phyloP scores from a whole-genome alignment of 2,329 filamentous ascomycete species.

The Mycosphaerella sp. region DNA sequence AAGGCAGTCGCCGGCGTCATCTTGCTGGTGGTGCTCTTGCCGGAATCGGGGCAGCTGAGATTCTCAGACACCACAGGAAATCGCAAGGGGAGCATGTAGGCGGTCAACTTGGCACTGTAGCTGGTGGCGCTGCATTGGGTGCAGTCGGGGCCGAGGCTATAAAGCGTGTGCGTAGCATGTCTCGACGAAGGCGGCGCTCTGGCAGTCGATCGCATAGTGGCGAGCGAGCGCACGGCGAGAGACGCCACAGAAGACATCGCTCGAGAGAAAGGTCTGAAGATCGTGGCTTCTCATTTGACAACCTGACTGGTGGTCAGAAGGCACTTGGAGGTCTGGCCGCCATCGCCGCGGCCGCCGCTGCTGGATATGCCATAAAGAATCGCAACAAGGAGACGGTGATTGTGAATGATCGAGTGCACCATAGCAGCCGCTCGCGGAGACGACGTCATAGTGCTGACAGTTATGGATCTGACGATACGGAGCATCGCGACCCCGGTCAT shows the following conservation, averaged over 20 bases:
- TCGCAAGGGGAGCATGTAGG: slow-evolving; percentile 50
- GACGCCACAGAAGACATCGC: slow-evolving; percentile 29
- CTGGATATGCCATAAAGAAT: slow-evolving; percentile 47
- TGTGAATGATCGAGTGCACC: slow-evolving; percentile 36
- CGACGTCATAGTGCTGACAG: slow-evolving; percentile 38
- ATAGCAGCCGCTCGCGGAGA: slow-evolving; percentile 42
- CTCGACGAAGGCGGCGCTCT: slow-evolving; percentile 24
- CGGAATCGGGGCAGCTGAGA: slow-evolving; percentile 55
- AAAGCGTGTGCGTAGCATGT: slow-evolving; percentile 43
- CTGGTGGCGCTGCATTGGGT: slow-evolving; percentile 57
- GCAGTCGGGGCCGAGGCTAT: slow-evolving; percentile 56
- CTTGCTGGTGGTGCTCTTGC: slow-evolving; percentile 58
- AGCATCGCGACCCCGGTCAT: slow-evolving; percentile 41
- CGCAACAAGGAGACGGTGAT: slow-evolving; percentile 44
- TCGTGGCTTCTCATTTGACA: slow-evolving; percentile 14
- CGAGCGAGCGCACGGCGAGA: slow-evolving; percentile 15
- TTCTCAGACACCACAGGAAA: slow-evolving; percentile 54
- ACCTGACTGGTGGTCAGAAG: slow-evolving; percentile 44
- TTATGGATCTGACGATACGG: slow-evolving; percentile 20
- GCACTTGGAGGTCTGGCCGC: slow-evolving; percentile 52
- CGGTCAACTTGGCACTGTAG: slow-evolving; percentile 46
- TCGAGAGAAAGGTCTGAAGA: slow-evolving; percentile 35
- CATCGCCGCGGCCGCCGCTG: slow-evolving; percentile 55
- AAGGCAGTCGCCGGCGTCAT: slow-evolving; percentile 49
- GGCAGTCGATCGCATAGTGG: slow-evolving; percentile 20